Base-by-base conservation (phyloP, 2,329 filamentous ascomycete species). In the Cercospora berteroae region DNA sequence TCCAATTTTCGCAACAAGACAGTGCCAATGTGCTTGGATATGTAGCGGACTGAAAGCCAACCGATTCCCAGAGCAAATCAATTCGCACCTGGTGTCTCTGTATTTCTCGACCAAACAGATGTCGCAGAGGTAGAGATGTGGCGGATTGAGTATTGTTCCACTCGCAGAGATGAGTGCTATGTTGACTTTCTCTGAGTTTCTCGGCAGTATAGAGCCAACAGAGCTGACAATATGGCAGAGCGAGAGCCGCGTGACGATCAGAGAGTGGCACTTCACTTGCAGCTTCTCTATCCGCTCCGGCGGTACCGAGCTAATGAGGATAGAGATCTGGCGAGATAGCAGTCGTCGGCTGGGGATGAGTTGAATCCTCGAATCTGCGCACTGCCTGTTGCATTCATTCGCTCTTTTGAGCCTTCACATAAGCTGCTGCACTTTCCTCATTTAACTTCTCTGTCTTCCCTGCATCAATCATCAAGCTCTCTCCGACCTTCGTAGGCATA, bases 401-500 rank as follows among this genome's bases (percentile, higher is more conserved):
- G 29, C 55, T 58, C 27, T 58, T 33, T n/a, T 18, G 48, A n/a
- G 23, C 31, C 55, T 58, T 58, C 27, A 18, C 55, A 12, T 31
- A 36, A 18, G 55, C 36, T 23, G 16, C 9, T 16, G 29, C 55
- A 18, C 55, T 60, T 29, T 65, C 57, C 56, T 65, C 56, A 29
- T 48, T 31, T 4, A 4, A 16, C 27, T 52, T 60, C 25, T 65
- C 56, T 5, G 25, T 36, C 18, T 27, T 60, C 8, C 63, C 63
- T 4, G 44, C 57, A 36, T 29, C 31, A 2, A 65, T n/a, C 27
- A 60, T 29, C 39, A 65, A 27, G 8, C 27, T 16, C 29, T 65
- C 56, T 23, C 25, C 5, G 27, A 60, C 16, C 56, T 27, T 31
- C 4, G 27, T 60, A 27, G 74, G 74, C 65, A 75, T 20, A 10